Base-by-base conservation (phyloP, 371 early-diverging fungal species). In the Rhizomucor miehei region DNA sequence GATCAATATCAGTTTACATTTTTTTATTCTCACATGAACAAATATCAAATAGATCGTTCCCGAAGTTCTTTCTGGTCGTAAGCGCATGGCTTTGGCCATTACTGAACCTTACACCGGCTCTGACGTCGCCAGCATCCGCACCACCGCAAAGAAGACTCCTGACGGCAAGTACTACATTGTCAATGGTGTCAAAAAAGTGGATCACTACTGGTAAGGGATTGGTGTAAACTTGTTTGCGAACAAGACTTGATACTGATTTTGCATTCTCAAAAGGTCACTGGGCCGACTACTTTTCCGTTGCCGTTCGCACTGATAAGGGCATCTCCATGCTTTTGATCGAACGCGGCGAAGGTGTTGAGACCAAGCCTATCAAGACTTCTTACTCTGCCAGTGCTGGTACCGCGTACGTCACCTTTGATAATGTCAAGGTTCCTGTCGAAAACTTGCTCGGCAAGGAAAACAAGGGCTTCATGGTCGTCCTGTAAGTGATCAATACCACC, bases 111-210 rank as follows among this genome's bases (percentile, higher is more conserved):
- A 69, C 40, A 86, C 89, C 20, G 91, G 91, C 1, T 86, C 86
- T n/a, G 93, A 93, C 54, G 92, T 93, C 4, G 91, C 92, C 21
- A 81, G 82, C 39, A 78, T 90, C 35, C 68, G 65, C 21, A 84
- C 87, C n/a, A 73, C 69, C n/a, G 93, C 91, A 8, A 84, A 77
- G 17, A 75, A 79, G 60, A 77, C 83, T 20, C 71, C 84, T 20
- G 88, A 89, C 70, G 89, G 88, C 23, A 89, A 89, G 43, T 56
- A 72, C 34, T 79, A 65, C 62, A 69, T 84, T 43, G 77, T 89
- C 43, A 89, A 89, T 57, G 90, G 91, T 38, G 88, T 86, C 62
- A 92, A 92, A 72, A n/a, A 90, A 90, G 75, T 87, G 88, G 79
- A 75, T 73, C 55, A 86, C 86, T 34, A 84, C 79, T 56, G 87